A percentile compares a stretch with the other conserved stretches of the same genome.
phyloP scores from a whole-genome alignment of 202 grass and related monocot genomes.

The Elaeis oleifera region DNA sequence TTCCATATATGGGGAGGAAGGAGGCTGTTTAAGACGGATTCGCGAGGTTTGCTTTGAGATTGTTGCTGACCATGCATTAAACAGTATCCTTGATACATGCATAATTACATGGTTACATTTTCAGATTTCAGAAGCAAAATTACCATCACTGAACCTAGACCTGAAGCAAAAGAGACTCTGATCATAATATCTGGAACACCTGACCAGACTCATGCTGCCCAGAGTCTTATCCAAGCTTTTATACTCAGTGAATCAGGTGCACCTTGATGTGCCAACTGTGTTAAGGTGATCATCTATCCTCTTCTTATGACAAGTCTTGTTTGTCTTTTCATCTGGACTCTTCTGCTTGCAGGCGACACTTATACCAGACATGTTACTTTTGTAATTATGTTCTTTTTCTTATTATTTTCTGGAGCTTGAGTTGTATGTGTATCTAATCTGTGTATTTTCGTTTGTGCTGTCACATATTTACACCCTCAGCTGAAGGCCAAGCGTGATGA shows the following conservation, averaged over 20 bases:
- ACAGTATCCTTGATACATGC: neutral
- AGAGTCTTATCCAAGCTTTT: constrained; percentile 94
- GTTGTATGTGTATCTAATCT: neutral
- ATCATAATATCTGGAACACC: constrained; percentile 69
- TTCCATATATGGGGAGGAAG: constrained; percentile 71
- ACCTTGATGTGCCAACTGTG: constrained; percentile 22
- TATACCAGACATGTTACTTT: no score
- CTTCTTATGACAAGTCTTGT: neutral
- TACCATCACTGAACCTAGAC: constrained; percentile 60
- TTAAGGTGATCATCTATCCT: constrained; percentile 27
- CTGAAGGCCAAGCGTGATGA: constrained; percentile 25
- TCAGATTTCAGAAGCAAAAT: constrained; percentile 97
- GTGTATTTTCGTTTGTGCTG: neutral
- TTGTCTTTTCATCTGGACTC: constrained; percentile 6
- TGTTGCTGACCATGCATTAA: constrained; percentile 1
- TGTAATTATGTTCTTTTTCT: no score
- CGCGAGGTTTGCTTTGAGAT: constrained; percentile 48
- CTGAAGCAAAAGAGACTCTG: constrained; percentile 54
- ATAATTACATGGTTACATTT: neutral
- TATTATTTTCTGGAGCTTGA: no score
- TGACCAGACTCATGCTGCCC: constrained; percentile 82
- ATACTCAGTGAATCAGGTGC: constrained; percentile 66
- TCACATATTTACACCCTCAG: constrained; percentile 6
- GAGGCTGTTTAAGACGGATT: constrained; percentile 78
- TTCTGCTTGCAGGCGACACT: constrained; percentile 9